Conservation (phyloP, 108 stramenopile genomes). For the Skeletonema menzelii region DNA sequence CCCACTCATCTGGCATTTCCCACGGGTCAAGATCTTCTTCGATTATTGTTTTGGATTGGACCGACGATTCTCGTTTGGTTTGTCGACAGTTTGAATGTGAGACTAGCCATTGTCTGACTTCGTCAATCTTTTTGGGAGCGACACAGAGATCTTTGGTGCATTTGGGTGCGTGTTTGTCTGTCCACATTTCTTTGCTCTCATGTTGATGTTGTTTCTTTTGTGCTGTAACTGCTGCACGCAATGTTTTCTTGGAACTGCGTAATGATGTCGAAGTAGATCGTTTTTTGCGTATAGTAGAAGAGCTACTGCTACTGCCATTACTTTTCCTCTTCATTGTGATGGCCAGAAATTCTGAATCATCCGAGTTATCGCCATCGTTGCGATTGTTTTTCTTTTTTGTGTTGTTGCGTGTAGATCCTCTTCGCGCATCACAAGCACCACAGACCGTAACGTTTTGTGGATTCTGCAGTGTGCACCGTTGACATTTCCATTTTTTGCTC, state of each 20-base stretch:
- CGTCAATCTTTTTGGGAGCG: slow-evolving; percentile 83
- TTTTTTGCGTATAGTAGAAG: not conserved
- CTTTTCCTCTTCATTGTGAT: slow-evolving; percentile 3
- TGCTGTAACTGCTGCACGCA: not conserved
- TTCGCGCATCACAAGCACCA: slow-evolving; percentile 12
- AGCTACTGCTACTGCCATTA: not conserved
- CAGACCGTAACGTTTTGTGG: slow-evolving; percentile 7
- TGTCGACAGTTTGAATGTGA: slow-evolving; percentile 1
- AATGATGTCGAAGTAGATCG: not conserved
- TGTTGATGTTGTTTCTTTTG: not conserved
- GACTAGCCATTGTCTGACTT: slow-evolving; percentile 58
- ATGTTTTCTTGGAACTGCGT: not conserved
- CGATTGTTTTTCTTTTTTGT: not conserved
- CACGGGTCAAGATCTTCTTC: slow-evolving; percentile 6
- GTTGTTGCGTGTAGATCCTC: slow-evolving; percentile 16
- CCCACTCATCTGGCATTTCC: slow-evolving; percentile 6
- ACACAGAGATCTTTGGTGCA: slow-evolving; percentile 64
- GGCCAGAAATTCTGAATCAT: not conserved
- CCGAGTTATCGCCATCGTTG: not conserved
- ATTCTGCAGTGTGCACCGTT: slow-evolving; percentile 33
- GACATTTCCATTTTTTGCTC: slow-evolving; percentile 15
- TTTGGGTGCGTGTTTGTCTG: slow-evolving; percentile 64
- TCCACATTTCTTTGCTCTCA: slow-evolving; percentile 50
- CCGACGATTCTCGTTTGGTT: slow-evolving; percentile 9
- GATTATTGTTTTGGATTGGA: not conserved